Evolutionary conservation across 73 alveolate species (phyloP).

Genomic region (Chromera velia): DNA sequence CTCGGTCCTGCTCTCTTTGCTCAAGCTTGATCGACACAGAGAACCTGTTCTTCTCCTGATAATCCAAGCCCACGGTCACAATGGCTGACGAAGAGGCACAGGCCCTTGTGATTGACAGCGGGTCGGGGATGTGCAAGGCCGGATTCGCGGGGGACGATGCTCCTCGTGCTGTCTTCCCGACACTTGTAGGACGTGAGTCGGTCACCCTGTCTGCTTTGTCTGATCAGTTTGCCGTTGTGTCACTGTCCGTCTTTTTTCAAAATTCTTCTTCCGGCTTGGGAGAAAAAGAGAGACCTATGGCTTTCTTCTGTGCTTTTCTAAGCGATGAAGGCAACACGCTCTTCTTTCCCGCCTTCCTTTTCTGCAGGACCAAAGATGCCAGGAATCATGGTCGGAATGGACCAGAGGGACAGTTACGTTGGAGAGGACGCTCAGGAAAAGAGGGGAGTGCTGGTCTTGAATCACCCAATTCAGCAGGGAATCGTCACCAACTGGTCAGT

Average conservation of each 20-base stretch:
- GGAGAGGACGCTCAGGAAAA: constrained; percentile 93
- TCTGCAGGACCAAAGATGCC: constrained; percentile 77
- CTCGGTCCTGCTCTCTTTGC: no score
- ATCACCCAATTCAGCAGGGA: constrained; percentile 84
- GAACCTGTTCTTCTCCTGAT: no score
- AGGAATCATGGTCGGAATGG: constrained; percentile 91
- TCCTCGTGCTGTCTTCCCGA: constrained; percentile 83
- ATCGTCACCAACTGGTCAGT: constrained; percentile 64
- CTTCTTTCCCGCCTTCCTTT: no score
- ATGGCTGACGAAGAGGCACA: background rate
- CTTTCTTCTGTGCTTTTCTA: no score
- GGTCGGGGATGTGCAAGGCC: constrained; percentile 73
- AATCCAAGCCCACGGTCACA: no score
- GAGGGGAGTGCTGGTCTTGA: constrained; percentile 81
- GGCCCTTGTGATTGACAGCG: constrained; percentile 51
- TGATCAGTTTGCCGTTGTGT: no score
- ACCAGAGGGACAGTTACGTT: constrained; percentile 87
- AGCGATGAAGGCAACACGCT: no score
- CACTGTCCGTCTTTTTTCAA: no score
- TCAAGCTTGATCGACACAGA: no score
- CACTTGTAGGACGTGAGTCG: constrained; percentile 71
- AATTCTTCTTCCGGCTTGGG: no score
- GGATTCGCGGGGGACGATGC: constrained; percentile 89
- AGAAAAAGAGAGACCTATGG: no score
- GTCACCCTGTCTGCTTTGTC: background rate